Evolutionary conservation across 768 basidiomycete species (phyloP), one percentile per base, ranked within the genome.

Genomic region (Phaeotremella fagi): DNA sequence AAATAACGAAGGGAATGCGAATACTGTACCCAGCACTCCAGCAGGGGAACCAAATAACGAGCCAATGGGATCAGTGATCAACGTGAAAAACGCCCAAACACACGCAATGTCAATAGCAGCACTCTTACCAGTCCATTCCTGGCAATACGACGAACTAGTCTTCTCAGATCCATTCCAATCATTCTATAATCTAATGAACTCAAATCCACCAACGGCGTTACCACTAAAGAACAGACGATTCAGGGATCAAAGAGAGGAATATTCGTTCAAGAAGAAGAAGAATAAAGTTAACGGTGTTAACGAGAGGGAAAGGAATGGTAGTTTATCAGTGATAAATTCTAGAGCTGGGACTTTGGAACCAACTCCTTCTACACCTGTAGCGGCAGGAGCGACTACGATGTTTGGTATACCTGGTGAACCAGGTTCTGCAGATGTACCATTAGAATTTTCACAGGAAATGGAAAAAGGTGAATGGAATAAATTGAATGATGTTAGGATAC

Each of bases 121-220:
- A 14, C 54, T 36, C 23, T 61, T 70, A 5, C 71, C 73, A 0
- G 89, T 99, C 25, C 87, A 95, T 72, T 87, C 90, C 0, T 99
- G 94, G 92, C 94, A 98, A 67, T 98, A 98, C 76, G 94, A 98
- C 75, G 95, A 99, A 76, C 82, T 98, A 59, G 89, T 98, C 47
- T 98, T 99, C 76, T 82, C 84, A 68, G 94, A 98, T 63, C 95
- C 95, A 1, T 89, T 85, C 59, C 84, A 87, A 54, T 79, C 83
- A 31, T 91, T 98, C 76, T 81, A 95, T 57, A 82, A 83, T 61
- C 79, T 87, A 45, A 81, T 98, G 47, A 85, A 84, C 0, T 76
- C 79, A n/a, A 82, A 92, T 68, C 84, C 88, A 1, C 90, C 92
- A 0, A 91, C 87, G 0, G 83, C 83, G 2, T 77, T 98, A 0